Percentiles rank a stretch among this genome's conserved stretches.
Conservation (phyloP, 2,329 filamentous ascomycete species). For the Nigrospora oryzae region DNA sequence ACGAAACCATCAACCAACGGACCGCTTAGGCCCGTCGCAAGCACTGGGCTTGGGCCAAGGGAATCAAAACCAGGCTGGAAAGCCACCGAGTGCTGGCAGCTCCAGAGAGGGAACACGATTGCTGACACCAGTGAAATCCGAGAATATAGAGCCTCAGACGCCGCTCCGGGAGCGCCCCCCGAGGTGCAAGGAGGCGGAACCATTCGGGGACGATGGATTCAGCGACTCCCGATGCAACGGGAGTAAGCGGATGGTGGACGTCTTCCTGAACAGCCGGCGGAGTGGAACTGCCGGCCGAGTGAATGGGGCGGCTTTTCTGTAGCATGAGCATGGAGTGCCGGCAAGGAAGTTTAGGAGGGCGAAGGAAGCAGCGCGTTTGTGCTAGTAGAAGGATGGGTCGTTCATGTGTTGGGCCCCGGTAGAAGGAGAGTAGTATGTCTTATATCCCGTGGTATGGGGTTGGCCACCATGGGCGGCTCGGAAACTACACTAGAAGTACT, state of each 20-base stretch:
- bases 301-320: conserved; percentile 24
- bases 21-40: too few relatives aligned
- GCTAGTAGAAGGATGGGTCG: too few relatives aligned
- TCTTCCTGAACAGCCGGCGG: conserved; percentile 42
- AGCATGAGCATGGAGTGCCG: conserved; percentile 1
- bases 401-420: too few relatives aligned
- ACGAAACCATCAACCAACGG: neutral
- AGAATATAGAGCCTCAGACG: conserved; percentile 15
- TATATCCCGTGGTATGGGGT: too few relatives aligned
- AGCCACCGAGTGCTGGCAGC: neutral
- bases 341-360: neutral
- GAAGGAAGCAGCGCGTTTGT: too few relatives aligned
- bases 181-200: conserved; percentile 7
- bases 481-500: too few relatives aligned
- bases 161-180: conserved; percentile 8
- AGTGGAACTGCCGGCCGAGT: conserved; percentile 29
- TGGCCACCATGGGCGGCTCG: too few relatives aligned
- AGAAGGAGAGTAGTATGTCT: too few relatives aligned
- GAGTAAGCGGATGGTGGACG: conserved; percentile 44
- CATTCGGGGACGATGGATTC: conserved; percentile 5
- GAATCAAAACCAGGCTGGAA: neutral
- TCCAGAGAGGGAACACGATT: too few relatives aligned
- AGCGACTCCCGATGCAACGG: conserved; percentile 25
- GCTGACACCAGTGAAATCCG: conserved; percentile 5
- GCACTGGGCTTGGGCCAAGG: too few relatives aligned